Evolutionary conservation across 371 early-diverging fungal genomes (phyloP).

Genomic region (Dichotomocladium elegans): DNA sequence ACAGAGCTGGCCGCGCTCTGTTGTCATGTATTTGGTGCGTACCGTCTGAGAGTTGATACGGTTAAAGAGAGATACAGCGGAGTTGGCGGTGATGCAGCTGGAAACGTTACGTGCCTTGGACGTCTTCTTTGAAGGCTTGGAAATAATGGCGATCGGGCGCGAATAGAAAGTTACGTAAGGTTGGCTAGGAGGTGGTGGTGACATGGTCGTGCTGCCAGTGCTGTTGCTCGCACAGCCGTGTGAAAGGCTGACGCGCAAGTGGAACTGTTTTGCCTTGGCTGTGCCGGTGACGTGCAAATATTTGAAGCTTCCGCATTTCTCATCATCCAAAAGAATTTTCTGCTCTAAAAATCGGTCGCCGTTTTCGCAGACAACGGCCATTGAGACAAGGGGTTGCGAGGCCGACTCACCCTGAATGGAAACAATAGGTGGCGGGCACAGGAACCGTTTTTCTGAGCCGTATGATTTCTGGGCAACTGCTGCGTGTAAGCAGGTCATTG

Average conservation of each 20-base stretch:
- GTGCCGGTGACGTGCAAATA: slow-evolving; percentile 76
- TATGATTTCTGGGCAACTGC: slow-evolving; percentile 87
- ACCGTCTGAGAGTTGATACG: slow-evolving; percentile 89
- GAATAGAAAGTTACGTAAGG: slow-evolving; percentile 65
- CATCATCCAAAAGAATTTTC: slow-evolving; percentile 52
- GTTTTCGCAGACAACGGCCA: slow-evolving; percentile 58
- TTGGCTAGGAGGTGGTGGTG: slow-evolving; percentile 4
- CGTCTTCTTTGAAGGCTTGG: slow-evolving; percentile 86
- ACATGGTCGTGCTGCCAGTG: slow-evolving; percentile 14
- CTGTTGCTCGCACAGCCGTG: slow-evolving; percentile 49
- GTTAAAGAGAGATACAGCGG: slow-evolving; percentile 70
- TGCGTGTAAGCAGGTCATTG: slow-evolving; percentile 63
- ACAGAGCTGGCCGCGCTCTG: slow-evolving; percentile 50
- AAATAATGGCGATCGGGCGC: slow-evolving; percentile 72
- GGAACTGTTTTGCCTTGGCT: slow-evolving; percentile 78
- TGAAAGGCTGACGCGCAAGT: slow-evolving; percentile 47
- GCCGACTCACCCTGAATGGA: slow-evolving; percentile 30
- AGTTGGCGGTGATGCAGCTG: slow-evolving; percentile 68
- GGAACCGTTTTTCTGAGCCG: slow-evolving; percentile 83
- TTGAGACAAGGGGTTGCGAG: slow-evolving; percentile 38
- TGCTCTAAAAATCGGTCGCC: slow-evolving; percentile 47
- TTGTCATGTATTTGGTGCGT: slow-evolving; percentile 77
- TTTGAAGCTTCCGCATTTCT: slow-evolving; percentile 54
- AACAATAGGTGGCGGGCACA: slow-evolving; percentile 86
- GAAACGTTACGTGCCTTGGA: slow-evolving; percentile 76